Evolutionary conservation across 2,329 filamentous ascomycete species (phyloP).

Genomic region (Exophiala spinifera): DNA sequence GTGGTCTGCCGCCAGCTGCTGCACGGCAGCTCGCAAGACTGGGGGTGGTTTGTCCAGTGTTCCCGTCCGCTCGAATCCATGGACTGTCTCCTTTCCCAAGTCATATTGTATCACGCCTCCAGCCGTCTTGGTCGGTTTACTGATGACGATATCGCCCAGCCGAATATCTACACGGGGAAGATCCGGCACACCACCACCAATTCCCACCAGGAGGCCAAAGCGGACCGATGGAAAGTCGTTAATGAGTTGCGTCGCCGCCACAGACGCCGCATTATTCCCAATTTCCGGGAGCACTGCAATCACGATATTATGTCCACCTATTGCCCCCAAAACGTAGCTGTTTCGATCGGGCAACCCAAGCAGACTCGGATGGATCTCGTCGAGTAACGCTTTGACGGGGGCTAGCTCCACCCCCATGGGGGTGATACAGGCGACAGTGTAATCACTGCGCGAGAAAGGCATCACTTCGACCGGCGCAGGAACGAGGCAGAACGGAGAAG

Average conservation of each 20-base stretch:
- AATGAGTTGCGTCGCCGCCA: slow-evolving; percentile 22
- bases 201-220: slow-evolving; percentile 31
- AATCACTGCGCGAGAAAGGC: neutral
- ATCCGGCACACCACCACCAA: slow-evolving; percentile 30
- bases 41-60: slow-evolving; percentile 17
- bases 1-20: slow-evolving; percentile 16
- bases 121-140: slow-evolving; percentile 26
- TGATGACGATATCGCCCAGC: slow-evolving; percentile 32
- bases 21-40: slow-evolving; percentile 21
- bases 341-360: slow-evolving; percentile 11
- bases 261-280: slow-evolving; percentile 25
- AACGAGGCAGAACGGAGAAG: no score
- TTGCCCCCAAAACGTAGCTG: slow-evolving; percentile 23
- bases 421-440: slow-evolving; percentile 7
- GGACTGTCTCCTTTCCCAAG: slow-evolving; percentile 15
- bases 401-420: slow-evolving; percentile 28
- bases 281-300: slow-evolving; percentile 24
- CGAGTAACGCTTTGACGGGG: slow-evolving; percentile 31
- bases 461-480: no score
- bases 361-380: slow-evolving; percentile 22
- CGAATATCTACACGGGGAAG: slow-evolving; percentile 20
- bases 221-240: slow-evolving; percentile 27
- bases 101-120: slow-evolving; percentile 30
- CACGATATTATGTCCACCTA: slow-evolving; percentile 27
- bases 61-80: slow-evolving; percentile 9